phyloP scores from a whole-genome alignment of 371 early-diverging fungal genomes.

The Haplosporangium sp. region DNA sequence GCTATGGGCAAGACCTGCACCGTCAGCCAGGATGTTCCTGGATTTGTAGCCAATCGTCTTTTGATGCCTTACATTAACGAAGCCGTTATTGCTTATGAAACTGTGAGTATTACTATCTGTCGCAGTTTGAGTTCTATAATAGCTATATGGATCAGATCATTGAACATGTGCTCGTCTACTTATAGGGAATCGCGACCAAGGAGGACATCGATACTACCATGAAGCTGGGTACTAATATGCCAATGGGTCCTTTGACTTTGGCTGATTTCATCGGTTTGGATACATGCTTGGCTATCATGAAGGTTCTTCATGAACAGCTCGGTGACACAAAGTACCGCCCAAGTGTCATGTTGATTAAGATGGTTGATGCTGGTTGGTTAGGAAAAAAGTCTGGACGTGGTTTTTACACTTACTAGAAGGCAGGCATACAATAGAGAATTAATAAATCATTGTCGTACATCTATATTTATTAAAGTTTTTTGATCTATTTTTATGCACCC shows the following conservation, averaged over 20 bases:
- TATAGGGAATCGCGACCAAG: constrained; percentile 87
- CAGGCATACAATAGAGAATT: too few relatives aligned
- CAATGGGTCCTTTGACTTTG: constrained; percentile 98
- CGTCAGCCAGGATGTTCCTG: constrained; percentile 90
- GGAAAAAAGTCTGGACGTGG: constrained; percentile 95
- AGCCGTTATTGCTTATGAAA: constrained; percentile 90
- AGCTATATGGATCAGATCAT: not conserved
- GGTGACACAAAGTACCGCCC: constrained; percentile 98
- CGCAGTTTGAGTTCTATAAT: not conserved
- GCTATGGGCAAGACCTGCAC: constrained; percentile 96
- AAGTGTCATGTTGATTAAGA: constrained; percentile 89
- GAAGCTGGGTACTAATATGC: constrained; percentile 96
- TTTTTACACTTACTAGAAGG: constrained; percentile 72
- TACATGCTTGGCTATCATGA: constrained; percentile 97
- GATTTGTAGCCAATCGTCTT: constrained; percentile 97
- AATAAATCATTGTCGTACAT: not conserved
- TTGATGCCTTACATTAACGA: constrained; percentile 99
- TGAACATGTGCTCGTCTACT: not conserved
- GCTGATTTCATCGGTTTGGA: constrained; percentile 99
- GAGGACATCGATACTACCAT: constrained; percentile 99
- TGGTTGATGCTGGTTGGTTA: constrained; percentile 97
- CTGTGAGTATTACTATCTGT: constrained; percentile 61
- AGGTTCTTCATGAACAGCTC: constrained; percentile 92
- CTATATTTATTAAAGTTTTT: not conserved
- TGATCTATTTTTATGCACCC: not conserved